Evolutionary conservation across 176 grass and related monocot species (phyloP), one percentile per base, ranked within the genome.

Genomic region (Zoysia pacifica): DNA sequence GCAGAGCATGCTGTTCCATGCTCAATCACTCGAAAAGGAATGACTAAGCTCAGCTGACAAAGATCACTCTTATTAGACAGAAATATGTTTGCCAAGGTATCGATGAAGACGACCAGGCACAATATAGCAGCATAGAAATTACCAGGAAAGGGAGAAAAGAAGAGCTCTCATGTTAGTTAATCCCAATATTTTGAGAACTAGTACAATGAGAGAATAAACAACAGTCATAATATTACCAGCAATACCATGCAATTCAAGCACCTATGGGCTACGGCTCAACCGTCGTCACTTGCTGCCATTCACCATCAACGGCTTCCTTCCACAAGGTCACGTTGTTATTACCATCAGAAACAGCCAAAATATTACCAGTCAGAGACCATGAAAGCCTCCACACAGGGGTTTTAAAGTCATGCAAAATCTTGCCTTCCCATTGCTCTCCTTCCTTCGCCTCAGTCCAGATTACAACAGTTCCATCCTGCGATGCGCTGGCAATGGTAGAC

Each of bases 391-490:
- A 94, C 12, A 94, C 88, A 45, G 91, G 88, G 11, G 82, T 82
- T 65, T 62, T 88, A 74, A 94, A 91, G 85, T 94, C 91, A 53
- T 91, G 49, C 39, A 91, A 65, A 43, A 94, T 71, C 16, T 76
- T 49, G 16, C 86, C 91, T 70, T 88, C 88, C 88, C 91, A 94
- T 58, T 94, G 91, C 60, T 88, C 88, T 0, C 91, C 91, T 62
- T 91, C 91, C 71, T 91, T 94, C 1, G 75, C 88, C 4, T 84
- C 70, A 2, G 86, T 94, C 91, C 86, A 94, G 60, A 94, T 91
- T 15, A 94, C 85, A 11, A 94, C 88, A 0, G 88, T 94, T n/a
- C 91, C 91, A 76, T 94, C 91, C 79, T 94, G 91, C 41, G 91
- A 94, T 18, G 91, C 91, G 10, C 91, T 94, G 45, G 91, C 91